Evolutionary conservation across 345 rosid genomes (phyloP).

Genomic region (Populus deltoides): DNA sequence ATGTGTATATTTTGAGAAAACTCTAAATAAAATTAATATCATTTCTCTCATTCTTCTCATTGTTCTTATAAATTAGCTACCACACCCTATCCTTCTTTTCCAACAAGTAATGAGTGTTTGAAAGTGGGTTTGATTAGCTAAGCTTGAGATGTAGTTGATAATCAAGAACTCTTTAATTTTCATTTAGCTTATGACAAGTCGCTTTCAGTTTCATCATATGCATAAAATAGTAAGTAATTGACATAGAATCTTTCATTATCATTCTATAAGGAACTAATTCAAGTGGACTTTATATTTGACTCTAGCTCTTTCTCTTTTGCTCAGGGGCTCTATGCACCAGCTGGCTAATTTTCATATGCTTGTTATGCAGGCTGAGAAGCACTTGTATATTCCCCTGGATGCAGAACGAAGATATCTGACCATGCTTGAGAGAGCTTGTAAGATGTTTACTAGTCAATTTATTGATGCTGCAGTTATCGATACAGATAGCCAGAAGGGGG

Average conservation of each 20-base stretch:
- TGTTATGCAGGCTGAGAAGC: slow-evolving; percentile 53
- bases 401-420: slow-evolving; percentile 58
- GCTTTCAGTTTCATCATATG: not conserved
- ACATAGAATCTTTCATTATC: not conserved
- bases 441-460: slow-evolving; percentile 62
- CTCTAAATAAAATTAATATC: not conserved
- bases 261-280: not conserved
- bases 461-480: slow-evolving; percentile 38
- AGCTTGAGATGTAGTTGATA: not conserved
- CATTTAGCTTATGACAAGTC: not conserved
- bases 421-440: slow-evolving; percentile 67
- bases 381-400: slow-evolving; percentile 59
- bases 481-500: slow-evolving; percentile 26
- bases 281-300: not conserved
- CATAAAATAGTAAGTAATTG: not conserved
- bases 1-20: too few species aligned
- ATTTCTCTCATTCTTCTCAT: too few species aligned
- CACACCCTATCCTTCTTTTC: too few species aligned
- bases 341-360: slow-evolving; percentile 17
- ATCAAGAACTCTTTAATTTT: not conserved
- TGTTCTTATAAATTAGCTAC: not conserved
- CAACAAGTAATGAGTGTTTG: not conserved
- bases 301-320: not conserved
- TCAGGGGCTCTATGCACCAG: not conserved
- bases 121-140: not conserved